phyloP scores from a whole-genome alignment of 176 grass and related monocot genomes.

The Cymbopogon citratus region DNA sequence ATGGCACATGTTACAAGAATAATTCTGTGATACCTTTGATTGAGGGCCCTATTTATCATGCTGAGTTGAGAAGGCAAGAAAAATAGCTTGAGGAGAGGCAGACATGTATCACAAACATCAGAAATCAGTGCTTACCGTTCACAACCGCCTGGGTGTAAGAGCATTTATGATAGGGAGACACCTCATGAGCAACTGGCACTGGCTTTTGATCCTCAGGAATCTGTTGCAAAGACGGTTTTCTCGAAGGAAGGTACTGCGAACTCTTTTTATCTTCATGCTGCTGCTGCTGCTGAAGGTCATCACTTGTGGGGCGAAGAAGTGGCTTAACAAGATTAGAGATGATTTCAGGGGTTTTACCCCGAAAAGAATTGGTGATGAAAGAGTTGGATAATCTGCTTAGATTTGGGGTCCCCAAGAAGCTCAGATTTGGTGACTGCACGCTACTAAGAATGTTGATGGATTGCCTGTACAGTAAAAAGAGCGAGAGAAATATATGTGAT shows the following conservation, averaged over 20 bases:
- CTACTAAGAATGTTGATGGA: conserved; percentile 81
- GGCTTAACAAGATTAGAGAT: conserved; percentile 59
- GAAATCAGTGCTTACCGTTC: conserved; percentile 46
- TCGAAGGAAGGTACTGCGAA: conserved; percentile 58
- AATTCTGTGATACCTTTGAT: neutral
- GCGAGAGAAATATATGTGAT: neutral
- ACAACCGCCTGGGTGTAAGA: conserved; percentile 62
- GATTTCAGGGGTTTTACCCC: conserved; percentile 63
- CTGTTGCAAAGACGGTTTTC: conserved; percentile 59
- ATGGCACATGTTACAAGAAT: neutral
- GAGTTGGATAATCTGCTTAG: conserved; percentile 76
- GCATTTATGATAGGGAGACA: conserved; percentile 34
- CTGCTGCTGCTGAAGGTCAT: conserved; percentile 38
- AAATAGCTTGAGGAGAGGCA: neutral
- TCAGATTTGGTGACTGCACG: conserved; percentile 61
- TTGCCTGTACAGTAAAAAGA: conserved; percentile 47
- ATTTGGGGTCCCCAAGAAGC: conserved; percentile 69
- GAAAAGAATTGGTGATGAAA: conserved; percentile 64
- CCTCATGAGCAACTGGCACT: conserved; percentile 34
- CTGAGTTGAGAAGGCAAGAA: neutral
- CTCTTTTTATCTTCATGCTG: conserved; percentile 45
- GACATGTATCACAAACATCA: neutral
- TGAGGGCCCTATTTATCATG: neutral
- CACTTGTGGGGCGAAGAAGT: conserved; percentile 40
- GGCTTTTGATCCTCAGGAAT: conserved; percentile 64